Evolutionary conservation across 441 rosid genomes (phyloP), one percentile per base, ranked within the genome.

Genomic region (Bruguiera hainesii): DNA sequence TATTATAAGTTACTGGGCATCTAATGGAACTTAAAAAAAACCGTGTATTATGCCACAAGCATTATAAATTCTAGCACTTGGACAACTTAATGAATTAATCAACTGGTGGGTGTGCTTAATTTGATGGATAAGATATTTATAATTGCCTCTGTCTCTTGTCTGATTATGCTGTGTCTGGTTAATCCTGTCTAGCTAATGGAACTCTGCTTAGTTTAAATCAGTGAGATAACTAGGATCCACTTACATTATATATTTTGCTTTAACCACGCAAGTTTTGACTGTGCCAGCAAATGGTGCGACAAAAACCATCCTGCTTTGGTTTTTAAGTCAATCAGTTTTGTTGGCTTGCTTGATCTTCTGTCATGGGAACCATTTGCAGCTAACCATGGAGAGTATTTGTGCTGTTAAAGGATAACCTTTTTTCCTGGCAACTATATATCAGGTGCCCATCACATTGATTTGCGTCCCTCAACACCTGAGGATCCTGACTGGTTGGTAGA

Each of bases 381-480:
- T 56, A 31, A 58, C 33, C 6, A 21, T 3, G 33, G 70, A 29
- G 31, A 28, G 7, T 7, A 3, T 6, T 25, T 48, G 21, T 37
- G 9, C 39, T 50, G 46, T 31, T 50, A 11, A 18, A 53, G 51
- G 19, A 29, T 19, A 26, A 57, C 9, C n/a, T 7, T 28, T 23
- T 64, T 10, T 29, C 26, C 7, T 48, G 1, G 66, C 50, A 20
- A 15, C 39, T 23, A 57, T 50, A n/a, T 52, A 16, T 65, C 79
- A 92, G 95, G 98, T 68, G 93, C 89, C 51, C 98, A 92, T 78
- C 98, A 92, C 75, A 76, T 84, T 62, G 93, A 92, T 78, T 76
- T 89, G 82, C 91, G 96, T 48, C 73, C 90, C 18, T 77, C 96
- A 16, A 84, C 84, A 7, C 60, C 79, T 0, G 87, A 83, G 23